phyloP scores from a whole-genome alignment of 2,329 filamentous ascomycete species.

The Cercospora janseana region DNA sequence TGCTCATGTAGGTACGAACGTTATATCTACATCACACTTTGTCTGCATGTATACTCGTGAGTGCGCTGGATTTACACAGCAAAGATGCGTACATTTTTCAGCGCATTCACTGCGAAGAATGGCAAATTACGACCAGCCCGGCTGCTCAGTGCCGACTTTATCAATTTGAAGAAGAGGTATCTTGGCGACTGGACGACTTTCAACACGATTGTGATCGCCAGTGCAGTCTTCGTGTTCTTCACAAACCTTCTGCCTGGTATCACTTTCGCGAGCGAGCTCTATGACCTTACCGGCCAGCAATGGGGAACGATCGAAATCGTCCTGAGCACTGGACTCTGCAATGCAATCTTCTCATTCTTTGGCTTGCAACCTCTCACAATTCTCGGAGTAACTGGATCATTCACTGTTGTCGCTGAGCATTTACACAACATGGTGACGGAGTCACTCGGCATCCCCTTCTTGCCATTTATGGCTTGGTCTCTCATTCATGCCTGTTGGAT shows the following conservation, averaged over 20 bases:
- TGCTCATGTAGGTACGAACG: too few species aligned
- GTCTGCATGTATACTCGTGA: too few species aligned
- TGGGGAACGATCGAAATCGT: constrained; percentile 69
- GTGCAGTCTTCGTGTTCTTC: constrained; percentile 65
- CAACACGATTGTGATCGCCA: constrained; percentile 63
- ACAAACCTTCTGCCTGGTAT: constrained; percentile 66
- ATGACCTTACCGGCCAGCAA: constrained; percentile 59
- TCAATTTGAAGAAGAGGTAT: constrained; percentile 34
- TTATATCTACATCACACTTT: too few species aligned
- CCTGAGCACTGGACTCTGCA: constrained; percentile 64
- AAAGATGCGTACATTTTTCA: background rate
- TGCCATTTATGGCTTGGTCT: constrained; percentile 67
- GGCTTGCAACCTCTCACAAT: constrained; percentile 65
- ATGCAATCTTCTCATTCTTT: constrained; percentile 60
- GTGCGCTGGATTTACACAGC: too few species aligned
- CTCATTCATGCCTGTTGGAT: constrained; percentile 66
- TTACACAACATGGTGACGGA: constrained; percentile 59
- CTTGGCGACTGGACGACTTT: constrained; percentile 47
- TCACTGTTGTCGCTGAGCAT: constrained; percentile 65
- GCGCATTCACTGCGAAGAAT: background rate
- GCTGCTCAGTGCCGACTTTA: constrained; percentile 35
- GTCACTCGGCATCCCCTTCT: constrained; percentile 58
- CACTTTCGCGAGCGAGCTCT: constrained; percentile 65
- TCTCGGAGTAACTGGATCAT: constrained; percentile 64
- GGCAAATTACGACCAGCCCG: constrained; percentile 34